phyloP scores from a whole-genome alignment of 345 rosid genomes.

The Camelina hispida region DNA sequence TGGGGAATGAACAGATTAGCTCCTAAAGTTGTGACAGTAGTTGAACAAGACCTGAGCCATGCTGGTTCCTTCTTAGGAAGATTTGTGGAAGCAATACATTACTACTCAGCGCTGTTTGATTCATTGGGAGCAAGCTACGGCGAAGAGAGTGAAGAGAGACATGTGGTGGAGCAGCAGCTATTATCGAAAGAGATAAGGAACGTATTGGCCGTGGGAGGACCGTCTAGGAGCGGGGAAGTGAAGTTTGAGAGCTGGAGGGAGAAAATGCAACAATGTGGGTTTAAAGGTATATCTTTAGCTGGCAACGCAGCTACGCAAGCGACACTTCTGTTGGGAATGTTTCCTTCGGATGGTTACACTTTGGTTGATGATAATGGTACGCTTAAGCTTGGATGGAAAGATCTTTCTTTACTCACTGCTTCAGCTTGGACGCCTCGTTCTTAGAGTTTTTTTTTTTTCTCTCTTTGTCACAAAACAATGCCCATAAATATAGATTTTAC shows the following conservation, averaged over 20 bases:
- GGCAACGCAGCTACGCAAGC: constrained; percentile 98
- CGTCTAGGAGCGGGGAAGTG: constrained; percentile 69
- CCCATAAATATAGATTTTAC: constrained; percentile 33
- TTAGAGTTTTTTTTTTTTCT: constrained; percentile 11
- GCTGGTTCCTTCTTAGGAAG: constrained; percentile 91
- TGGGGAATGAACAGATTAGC: constrained; percentile 65
- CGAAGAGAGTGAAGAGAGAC: constrained; percentile 97
- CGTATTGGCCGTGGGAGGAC: constrained; percentile 88
- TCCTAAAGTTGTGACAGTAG: constrained; percentile 96
- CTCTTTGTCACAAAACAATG: constrained; percentile 21
- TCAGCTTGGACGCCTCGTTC: constrained; percentile 93
- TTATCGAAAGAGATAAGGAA: constrained; percentile 88
- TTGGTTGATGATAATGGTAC: constrained; percentile 94
- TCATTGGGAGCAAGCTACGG: constrained; percentile 95
- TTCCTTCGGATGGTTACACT: constrained; percentile 93
- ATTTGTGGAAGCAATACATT: constrained; percentile 97
- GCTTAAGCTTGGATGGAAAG: constrained; percentile 98
- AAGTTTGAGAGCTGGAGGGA: constrained; percentile 95
- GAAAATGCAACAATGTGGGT: constrained; percentile 85
- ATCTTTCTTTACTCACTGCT: constrained; percentile 95
- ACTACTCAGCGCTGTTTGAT: constrained; percentile 94
- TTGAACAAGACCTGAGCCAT: constrained; percentile 94
- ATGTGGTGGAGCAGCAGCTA: constrained; percentile 95
- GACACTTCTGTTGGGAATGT: constrained; percentile 86
- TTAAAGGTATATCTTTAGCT: constrained; percentile 76